A percentile compares a stretch with the other conserved stretches of the same genome.
These are phyloP conservation scores for Trichoderma asperellum DNA, from an alignment of 2,329 filamentous ascomycete species.

Conservation along the genomic window DNA sequence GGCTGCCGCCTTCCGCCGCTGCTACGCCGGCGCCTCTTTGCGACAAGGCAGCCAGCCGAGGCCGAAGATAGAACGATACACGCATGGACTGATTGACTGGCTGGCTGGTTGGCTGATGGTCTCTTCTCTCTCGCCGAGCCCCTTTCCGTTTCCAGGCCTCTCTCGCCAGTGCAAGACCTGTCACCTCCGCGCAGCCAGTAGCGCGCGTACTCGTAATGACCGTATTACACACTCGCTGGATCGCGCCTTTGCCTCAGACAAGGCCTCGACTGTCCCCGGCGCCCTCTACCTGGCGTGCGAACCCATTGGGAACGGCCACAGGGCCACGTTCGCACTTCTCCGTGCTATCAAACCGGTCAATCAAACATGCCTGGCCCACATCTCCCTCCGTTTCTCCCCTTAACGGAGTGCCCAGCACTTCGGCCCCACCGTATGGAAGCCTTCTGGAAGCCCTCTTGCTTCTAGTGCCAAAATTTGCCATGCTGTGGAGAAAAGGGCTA, in stretches of 20 bases:
- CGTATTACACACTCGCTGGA: background rate
- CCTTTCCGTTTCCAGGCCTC: slow-evolving; percentile 8
- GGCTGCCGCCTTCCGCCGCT: background rate
- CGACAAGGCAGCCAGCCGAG: slow-evolving; percentile 2
- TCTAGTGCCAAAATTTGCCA: slow-evolving; percentile 24
- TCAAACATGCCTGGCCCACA: slow-evolving; percentile 4
- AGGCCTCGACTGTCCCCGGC: slow-evolving; percentile 19
- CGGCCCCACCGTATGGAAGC: slow-evolving; percentile 27
- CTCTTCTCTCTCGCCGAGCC: background rate
- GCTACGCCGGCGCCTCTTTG: background rate
- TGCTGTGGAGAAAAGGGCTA: slow-evolving; percentile 15
- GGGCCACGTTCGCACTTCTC: slow-evolving; percentile 19
- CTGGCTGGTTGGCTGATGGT: background rate
- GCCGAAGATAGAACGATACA: background rate
- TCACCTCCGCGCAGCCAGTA: background rate
- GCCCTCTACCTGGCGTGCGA: slow-evolving; percentile 18
- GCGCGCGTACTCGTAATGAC: slow-evolving; percentile 3
- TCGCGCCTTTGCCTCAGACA: background rate
- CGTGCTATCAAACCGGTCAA: background rate
- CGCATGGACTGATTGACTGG: background rate
- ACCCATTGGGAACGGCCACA: slow-evolving; percentile 5
- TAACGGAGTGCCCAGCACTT: slow-evolving; percentile 26
- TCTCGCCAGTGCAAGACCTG: too few relatives aligned
- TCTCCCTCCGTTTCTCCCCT: slow-evolving; percentile 22
- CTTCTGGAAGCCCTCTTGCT: slow-evolving; percentile 26